Evolutionary conservation across 495 filamentous ascomycete species (phyloP), one percentile per base, ranked within the genome.

Genomic region (Amniculicola lignicola): DNA sequence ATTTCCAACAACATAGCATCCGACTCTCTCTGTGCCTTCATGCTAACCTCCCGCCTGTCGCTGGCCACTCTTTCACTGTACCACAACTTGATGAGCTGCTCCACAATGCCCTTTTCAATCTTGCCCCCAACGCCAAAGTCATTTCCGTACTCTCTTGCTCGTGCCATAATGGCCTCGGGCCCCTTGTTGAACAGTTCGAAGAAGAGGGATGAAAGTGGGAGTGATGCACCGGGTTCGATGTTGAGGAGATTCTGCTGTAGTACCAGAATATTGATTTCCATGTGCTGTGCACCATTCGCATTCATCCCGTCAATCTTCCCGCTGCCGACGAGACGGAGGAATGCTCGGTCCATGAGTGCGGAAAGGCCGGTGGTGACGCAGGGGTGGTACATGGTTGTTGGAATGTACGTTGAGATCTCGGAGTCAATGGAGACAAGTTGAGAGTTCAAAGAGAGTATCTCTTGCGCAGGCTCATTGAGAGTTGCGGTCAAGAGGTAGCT

Each of bases 211-310:
- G 87, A 87, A 36, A 85, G 76, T 0, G 77, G 77, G 29, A 97
- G 78, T 28, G 81, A 78, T 3, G 52, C 61, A 15, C 7, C 54
- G 40, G 69, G 73, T 67, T 88, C 89, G 54, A 98, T 85, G 48
- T 93, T 93, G 71, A 91, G 94, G 46, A 98, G 78, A 59, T 95
- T 95, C 62, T 97, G 94, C 66, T 96, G 91, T 24, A 98, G 73
- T 40, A 98, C 93, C 7, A 95, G 76, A 39, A 97, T 88, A 65
- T 97, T 94, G 24, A 96, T 79, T 62, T 88, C 85, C 76, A 97
- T 86, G 5, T 89, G 79, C 18, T 82, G 78, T 57, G 84, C 88
- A 14, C 94, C 93, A 51, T 84, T 77, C 28, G 72, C 71, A 57
- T 94, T 91, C 78, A 94, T 84, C 1, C 78, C 78, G 28, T 80